Evolutionary conservation across 2,329 filamentous ascomycete genomes (phyloP), one percentile per base, ranked within the genome.

Genomic region (Fusarium sp.): DNA sequence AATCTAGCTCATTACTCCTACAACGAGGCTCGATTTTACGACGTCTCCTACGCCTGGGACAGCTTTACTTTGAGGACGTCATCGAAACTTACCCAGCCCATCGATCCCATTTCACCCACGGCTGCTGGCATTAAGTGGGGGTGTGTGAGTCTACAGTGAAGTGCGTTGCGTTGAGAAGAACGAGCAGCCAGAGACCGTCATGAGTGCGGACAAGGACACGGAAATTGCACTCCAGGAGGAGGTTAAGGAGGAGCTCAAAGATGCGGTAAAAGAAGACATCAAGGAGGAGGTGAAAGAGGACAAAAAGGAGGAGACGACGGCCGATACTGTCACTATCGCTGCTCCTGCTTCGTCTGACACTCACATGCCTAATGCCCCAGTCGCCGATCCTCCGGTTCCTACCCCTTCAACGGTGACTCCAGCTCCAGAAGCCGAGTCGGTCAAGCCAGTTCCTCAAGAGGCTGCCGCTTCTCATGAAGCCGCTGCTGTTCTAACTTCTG

Each of bases 221-320:
- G 70, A 70, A 36, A 61, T 50, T 33, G 50, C 56, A 46, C 66
- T 70, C 49, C 51, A 65, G 45, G 61, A 69, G 33, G 66, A 72
- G 48, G 37, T 65, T 46, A 69, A 65, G 47, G 27, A 61, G 17
- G 45, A 50, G 11, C 53, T 55, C 23, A 63, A 52, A 23, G 62
- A 58, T 6, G 53, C 39, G 23, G 43, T 43, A 35, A 42, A 58
- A n/a, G 52, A 57, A 27, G 61, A 57, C n/a, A 38, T 62, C 21
- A 65, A 51, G 14, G 45, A 53, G 11, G 61, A 65, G 42, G 25
- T 58, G 42, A 65, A 54, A 21, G 46, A 66, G 33, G 67, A 69
- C 38, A 41, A 62, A 36, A 66, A 68, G 45, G 45, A 29, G 36
- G 61, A 54, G 29, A 50, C 42, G 35, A 41, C 52, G 32, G 39